Evolutionary conservation across 345 rosid species (phyloP), one percentile per base, ranked within the genome.

Genomic region (Erysimum cheiranthoides): DNA sequence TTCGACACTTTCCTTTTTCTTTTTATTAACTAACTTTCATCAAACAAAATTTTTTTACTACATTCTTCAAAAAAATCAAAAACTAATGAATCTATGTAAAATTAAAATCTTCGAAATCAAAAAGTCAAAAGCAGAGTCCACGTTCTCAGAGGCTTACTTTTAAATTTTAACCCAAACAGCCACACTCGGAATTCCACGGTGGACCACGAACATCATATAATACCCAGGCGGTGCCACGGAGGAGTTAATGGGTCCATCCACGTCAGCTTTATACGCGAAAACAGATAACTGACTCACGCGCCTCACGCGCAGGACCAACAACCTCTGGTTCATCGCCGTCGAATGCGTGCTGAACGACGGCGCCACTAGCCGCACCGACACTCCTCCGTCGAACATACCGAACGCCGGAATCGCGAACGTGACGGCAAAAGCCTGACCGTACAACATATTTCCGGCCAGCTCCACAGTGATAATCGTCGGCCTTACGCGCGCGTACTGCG

Each of bases 311-410:
- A 91, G 42, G 5, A 70, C 80, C 71, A 91, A 36, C 81, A 87
- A 46, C 80, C 97, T 82, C 78, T 91, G 97, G 79, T 87, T 89
- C 92, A 89, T 89, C 6, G 82, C 83, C 38, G 76, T 79, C 74
- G 93, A 87, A 76, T 91, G 97, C 14, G 97, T 91, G 10, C 78
- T 80, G 49, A 91, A 91, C 75, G 93, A 78, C 79, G 93, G 90
- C 52, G 85, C 69, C 16, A 87, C 52, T 5, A 91, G 78, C 81
- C 73, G 66, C 5, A 89, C 90, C 0, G 74, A 71, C 0, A 86
- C 52, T 27, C 45, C 45, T 54, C 78, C 82, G 30, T 61, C 71
- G 50, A 71, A 72, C 66, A 68, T 67, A 1, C 71, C 74, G 13
- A 12, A 61, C 49, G 77, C 28, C 38, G 84, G 35, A 40, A 86